Base-by-base conservation (phyloP, 2,329 filamentous ascomycete species). In the Fusarium decemcellulare region DNA sequence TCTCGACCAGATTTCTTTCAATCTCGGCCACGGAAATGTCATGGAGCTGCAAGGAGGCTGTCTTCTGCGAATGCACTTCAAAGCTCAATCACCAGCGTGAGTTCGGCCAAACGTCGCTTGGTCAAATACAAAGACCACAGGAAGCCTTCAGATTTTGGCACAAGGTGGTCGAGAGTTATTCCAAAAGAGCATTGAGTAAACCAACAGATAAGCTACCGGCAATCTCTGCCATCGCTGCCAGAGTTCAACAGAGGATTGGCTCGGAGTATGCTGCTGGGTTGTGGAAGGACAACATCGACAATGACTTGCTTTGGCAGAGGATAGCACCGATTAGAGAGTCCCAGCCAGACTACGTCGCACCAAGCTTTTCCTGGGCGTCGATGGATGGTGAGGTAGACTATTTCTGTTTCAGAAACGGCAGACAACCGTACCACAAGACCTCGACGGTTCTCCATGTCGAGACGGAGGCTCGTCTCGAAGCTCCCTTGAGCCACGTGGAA, bases 221-320 rank as follows among this genome's bases (percentile, higher is more conserved):
- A 2, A 72, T 79, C 39, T 76, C 76, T 4, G 76, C 75, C 1
- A 61, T 78, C 23, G 78, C 76, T 0, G 68, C 63, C 6, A 58
- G 65, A 5, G 47, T 78, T 36, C 70, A 70, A 32, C 59, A 65
- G 36, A 68, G 59, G 3, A 71, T 67, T 6, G 55, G 57, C 0
- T 72, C 72, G 14, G 51, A 71, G 9, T 79, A 79, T 50, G 59
- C 70, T 1, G 77, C 77, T 1, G 76, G 77, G 1, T 40, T 79
- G 18, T 79, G 77, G 77, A 36, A 37, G 2, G 53, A 70, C n/a
- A 74, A 73, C 16, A 68, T 76, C 12, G 47, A 69, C n/a, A 36
- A 65, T 18, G 73, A 74, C 30, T 58, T 76, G 5, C 50, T 72
- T 11, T 76, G 73, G 72, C 32, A 34, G 12, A 34, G 32, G 32